Base-by-base conservation (phyloP, 2,329 filamentous ascomycete genomes). In the Orbilia brochopaga region DNA sequence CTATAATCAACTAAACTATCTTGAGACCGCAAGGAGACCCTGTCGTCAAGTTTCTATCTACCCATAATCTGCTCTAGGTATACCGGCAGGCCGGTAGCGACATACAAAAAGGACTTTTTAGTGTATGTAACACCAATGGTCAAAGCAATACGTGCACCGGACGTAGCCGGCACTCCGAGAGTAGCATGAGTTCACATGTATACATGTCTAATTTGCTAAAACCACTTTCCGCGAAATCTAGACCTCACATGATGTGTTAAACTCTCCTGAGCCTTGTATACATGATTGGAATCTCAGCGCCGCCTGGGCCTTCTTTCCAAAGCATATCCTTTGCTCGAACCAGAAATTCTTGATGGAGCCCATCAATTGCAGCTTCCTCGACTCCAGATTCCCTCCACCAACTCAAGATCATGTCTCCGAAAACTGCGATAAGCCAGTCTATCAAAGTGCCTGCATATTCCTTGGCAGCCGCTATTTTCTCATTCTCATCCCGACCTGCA, bases 191-290 rank as follows among this genome's bases (percentile, higher is more conserved):
- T n/a, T n/a, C n/a, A n/a, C n/a, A n/a, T n/a, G n/a, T n/a, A n/a
- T n/a, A n/a, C n/a, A n/a, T n/a, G n/a, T n/a, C n/a, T n/a, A n/a
- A n/a, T n/a, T n/a, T n/a, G n/a, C n/a, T n/a, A n/a, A n/a, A n/a
- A n/a, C n/a, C n/a, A n/a, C 27, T 32, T 32, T 3, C 27, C 27
- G 3, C 27, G 27, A 32, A 3, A 32, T 32, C 27, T 4, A 32
- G 27, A 32, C 27, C 27, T 32, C n/a, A n/a, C n/a, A n/a, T n/a
- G n/a, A 8, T 8, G 30, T 55, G 5, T 40, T 27, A 19, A 46
- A 42, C 37, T 32, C 54, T 58, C 13, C 35, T 58, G 3, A 58
- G 54, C 19, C 54, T 58, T n/a, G 40, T 46, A 32, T 44, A 58
- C 19, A 57, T 44, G 3, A 55, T 46, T 2, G 54, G 35, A 17